Evolutionary conservation across 2,329 filamentous ascomycete genomes (phyloP), one percentile per base, ranked within the genome.

Genomic region (Cladosporium sp.): DNA sequence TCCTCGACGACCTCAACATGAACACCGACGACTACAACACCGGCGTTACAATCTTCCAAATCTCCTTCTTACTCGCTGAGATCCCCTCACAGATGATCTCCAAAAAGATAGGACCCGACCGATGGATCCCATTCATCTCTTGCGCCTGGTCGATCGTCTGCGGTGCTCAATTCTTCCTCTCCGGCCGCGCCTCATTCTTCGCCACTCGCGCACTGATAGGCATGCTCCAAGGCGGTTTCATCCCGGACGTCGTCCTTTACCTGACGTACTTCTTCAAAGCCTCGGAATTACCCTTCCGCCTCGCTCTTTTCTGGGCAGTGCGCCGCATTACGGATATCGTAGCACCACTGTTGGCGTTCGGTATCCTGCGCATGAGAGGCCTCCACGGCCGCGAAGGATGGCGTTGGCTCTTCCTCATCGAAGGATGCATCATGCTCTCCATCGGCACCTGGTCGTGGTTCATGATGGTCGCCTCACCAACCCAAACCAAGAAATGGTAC

Each of bases 211-310:
- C 76, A 5, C 71, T 83, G 0, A 71, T 83, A 0, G 80, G 81
- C 0, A 68, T 81, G 18, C 77, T 83, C 30, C 80, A 80, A 68
- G 81, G 76, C 58, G 58, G 58, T 14, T 61, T 89, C 68, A 88
- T 89, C 58, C 86, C 86, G 0, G 86, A 88, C 66, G 86, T 86
- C 26, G 84, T 90, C 18, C 79, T 90, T 0, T 92, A 89, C 76
- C 80, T 92, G 6, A 88, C 86, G 3, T 93, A 93, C 75, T 93
- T 89, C 77, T 93, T 92, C 78, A 92, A 86, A 53, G 86, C 86
- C 0, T 61, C 76, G 6, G 76, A 78, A 63, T 56, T 78, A 16
- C 76, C 77, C 0, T 76, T 74, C 25, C 75, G 75, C 58, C 68
- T 76, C 76, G 73, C 76, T 0, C 77, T 71, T 69, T 76, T 77